phyloP scores from a whole-genome alignment of 768 basidiomycete genomes.

The Mycena capillaripes region DNA sequence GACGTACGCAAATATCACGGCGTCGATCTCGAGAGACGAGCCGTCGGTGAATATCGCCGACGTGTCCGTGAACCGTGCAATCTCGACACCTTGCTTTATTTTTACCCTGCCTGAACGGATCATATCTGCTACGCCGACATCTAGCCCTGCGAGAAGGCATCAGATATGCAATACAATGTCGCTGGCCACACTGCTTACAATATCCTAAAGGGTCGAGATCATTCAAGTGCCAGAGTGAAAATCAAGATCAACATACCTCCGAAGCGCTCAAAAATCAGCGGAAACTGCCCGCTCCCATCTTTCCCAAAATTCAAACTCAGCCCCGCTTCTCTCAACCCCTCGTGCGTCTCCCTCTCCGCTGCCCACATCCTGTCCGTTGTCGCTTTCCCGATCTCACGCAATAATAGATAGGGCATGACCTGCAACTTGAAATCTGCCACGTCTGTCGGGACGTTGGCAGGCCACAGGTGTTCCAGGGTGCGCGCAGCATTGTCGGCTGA shows the following conservation, averaged over 20 bases:
- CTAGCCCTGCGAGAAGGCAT: conserved; percentile 43
- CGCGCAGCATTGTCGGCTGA: conserved; percentile 9
- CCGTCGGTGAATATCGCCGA: conserved; percentile 57
- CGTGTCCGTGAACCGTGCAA: conserved; percentile 50
- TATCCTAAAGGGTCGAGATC: too few species aligned
- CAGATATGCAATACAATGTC: too few species aligned
- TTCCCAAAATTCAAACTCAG: conserved; percentile 12
- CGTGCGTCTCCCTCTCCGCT: conserved; percentile 13
- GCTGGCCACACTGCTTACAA: too few species aligned
- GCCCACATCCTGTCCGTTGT: conserved; percentile 23
- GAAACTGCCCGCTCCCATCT: conserved; percentile 21
- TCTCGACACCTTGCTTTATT: conserved; percentile 66
- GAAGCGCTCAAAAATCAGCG: conserved; percentile 24
- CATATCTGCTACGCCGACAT: conserved; percentile 64
- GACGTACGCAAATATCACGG: conserved; percentile 60
- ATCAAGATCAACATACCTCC: conserved; percentile 15
- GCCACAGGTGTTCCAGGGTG: conserved; percentile 21
- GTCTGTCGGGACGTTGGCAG: conserved; percentile 38
- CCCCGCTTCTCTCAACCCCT: conserved; percentile 2
- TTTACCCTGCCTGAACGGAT: conserved; percentile 69
- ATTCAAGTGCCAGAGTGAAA: too few species aligned
- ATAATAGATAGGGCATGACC: conserved; percentile 16
- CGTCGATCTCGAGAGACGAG: conserved; percentile 54
- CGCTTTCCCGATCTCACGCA: conserved; percentile 17
- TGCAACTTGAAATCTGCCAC: conserved; percentile 40